Evolutionary conservation across 352 stramenopile species (phyloP).

Genomic region (Elongisporangium prolatum): DNA sequence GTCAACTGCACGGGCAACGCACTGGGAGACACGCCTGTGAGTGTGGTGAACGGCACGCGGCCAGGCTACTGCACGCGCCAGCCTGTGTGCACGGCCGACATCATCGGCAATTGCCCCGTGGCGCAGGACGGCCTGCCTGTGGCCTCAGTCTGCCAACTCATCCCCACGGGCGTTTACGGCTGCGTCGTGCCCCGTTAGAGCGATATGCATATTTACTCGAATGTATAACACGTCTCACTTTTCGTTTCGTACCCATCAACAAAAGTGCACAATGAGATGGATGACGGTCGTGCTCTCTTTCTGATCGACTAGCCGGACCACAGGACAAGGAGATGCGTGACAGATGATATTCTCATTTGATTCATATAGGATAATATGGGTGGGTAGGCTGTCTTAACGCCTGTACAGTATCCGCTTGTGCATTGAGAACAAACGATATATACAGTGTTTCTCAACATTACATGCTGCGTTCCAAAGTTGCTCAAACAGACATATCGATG

Average conservation of each 20-base stretch:
- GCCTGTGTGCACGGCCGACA: constrained; percentile 23
- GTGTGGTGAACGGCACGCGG: constrained; percentile 10
- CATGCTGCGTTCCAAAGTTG: background rate
- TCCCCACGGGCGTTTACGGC: constrained; percentile 28
- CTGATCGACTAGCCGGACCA: background rate
- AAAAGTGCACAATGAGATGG: background rate
- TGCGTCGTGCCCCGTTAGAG: constrained; percentile 11
- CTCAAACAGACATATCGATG: background rate
- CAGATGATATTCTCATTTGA: background rate
- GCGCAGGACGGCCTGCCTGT: constrained; percentile 20
- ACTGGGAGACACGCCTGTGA: constrained; percentile 19
- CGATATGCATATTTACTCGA: background rate
- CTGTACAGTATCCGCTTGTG: background rate
- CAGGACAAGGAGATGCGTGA: background rate
- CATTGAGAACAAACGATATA: background rate
- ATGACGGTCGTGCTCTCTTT: background rate
- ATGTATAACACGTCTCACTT: background rate
- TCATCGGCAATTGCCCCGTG: constrained; percentile 28
- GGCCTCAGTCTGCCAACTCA: constrained; percentile 20
- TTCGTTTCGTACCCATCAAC: background rate
- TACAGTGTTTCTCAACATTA: background rate
- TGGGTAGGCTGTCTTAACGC: background rate
- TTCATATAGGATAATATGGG: background rate
- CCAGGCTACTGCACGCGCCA: constrained; percentile 19
- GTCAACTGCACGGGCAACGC: constrained; percentile 23